Conservation (phyloP, 2,329 filamentous ascomycete genomes). For the Lachnellula occidentalis region DNA sequence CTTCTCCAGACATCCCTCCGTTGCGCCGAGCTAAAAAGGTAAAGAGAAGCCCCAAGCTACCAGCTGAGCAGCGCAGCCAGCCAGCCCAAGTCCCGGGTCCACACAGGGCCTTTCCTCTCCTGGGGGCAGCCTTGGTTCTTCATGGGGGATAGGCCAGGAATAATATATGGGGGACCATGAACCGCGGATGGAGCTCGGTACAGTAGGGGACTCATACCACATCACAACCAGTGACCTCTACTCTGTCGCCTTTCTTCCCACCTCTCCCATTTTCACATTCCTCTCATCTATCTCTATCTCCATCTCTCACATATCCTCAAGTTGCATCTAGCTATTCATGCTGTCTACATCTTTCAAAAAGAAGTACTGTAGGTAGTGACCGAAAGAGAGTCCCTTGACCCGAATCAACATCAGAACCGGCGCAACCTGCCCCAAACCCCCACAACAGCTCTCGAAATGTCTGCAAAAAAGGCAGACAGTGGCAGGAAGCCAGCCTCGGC, state of each 20-base stretch:
- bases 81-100: constrained; percentile 1
- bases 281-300: not conserved
- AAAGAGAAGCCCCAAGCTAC: not conserved
- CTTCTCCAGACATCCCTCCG: constrained; percentile 3
- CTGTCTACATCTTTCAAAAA: no score
- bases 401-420: constrained; percentile 1
- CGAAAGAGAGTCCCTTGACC: not conserved
- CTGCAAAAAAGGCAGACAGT: constrained; percentile 51
- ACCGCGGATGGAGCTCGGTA: constrained; percentile 4
- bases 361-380: not conserved
- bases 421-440: constrained; percentile 1
- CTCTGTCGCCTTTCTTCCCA: not conserved
- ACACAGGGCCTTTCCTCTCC: constrained; percentile 2
- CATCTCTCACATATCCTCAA: not conserved
- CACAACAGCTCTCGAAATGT: constrained; percentile 39
- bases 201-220: not conserved
- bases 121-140: not conserved
- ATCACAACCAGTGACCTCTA: not conserved
- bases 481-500: constrained; percentile 75
- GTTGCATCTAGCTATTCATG: not conserved
- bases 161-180: not conserved
- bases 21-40: constrained; percentile 11
- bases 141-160: constrained; percentile 1
- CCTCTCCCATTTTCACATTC: not conserved
- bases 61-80: not conserved